A percentile compares a stretch with the other conserved stretches of the same genome.
phyloP scores from a whole-genome alignment of 1,139 yeast species.

The Saccharomyces hybrid region DNA sequence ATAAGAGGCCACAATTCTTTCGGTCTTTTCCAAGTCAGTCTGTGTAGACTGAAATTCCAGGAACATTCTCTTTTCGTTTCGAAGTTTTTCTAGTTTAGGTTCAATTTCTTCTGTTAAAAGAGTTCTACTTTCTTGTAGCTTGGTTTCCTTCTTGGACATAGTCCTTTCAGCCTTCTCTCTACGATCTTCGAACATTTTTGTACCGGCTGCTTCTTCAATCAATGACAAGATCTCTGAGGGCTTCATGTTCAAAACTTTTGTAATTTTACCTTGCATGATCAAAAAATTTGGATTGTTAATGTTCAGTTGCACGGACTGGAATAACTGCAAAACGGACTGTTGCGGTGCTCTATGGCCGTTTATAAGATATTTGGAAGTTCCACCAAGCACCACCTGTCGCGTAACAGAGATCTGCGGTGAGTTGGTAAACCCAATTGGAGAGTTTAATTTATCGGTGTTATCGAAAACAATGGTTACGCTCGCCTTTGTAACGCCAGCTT shows the following conservation, averaged over 20 bases:
- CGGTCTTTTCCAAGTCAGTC: slow-evolving; percentile 67
- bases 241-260: slow-evolving; percentile 94
- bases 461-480: slow-evolving; percentile 94
- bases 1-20: slow-evolving; percentile 70
- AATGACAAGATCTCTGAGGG: slow-evolving; percentile 82
- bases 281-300: slow-evolving; percentile 94
- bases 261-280: slow-evolving; percentile 97
- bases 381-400: slow-evolving; percentile 85
- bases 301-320: slow-evolving; percentile 91
- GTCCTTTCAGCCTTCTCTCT: slow-evolving; percentile 88
- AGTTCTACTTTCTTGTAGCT: slow-evolving; percentile 67
- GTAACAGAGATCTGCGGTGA: slow-evolving; percentile 82
- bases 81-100: slow-evolving; percentile 77
- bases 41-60: slow-evolving; percentile 83
- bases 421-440: slow-evolving; percentile 85
- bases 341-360: slow-evolving; percentile 97
- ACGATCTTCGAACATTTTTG: slow-evolving; percentile 89
- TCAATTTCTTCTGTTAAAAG: slow-evolving; percentile 81
- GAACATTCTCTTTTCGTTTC: slow-evolving; percentile 74
- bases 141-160: slow-evolving; percentile 83
- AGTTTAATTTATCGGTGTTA: slow-evolving; percentile 62
- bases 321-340: slow-evolving; percentile 79
- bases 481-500: slow-evolving; percentile 96
- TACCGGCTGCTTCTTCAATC: slow-evolving; percentile 98
- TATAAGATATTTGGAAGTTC: slow-evolving; percentile 83